Evolutionary conservation across 352 stramenopile genomes (phyloP), one percentile per base, ranked within the genome.

Genomic region (Globisporangium splendens): DNA sequence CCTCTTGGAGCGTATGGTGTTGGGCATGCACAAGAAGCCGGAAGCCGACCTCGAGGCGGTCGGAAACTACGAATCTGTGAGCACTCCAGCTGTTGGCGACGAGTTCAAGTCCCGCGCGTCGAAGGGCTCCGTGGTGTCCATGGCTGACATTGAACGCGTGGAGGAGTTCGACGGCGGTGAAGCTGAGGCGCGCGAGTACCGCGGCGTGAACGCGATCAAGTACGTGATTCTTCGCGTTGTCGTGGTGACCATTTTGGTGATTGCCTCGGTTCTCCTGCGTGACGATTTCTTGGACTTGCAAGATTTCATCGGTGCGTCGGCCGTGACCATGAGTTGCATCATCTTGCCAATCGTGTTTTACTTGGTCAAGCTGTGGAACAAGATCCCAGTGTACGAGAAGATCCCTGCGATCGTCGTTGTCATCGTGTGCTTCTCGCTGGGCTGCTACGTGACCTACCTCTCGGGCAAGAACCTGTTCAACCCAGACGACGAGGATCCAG

Each of bases 231-330:
- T 72, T 8, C 56, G 65, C 22, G 56, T 63, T 42, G 35, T 51
- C 18, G 50, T 72, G 12, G 56, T 72, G 0, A 42, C 38, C 20
- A 7, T 71, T 6, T 51, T 68, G 11, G 51, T 71, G 13, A 28
- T 63, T 12, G 46, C 65, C 12, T 61, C 65, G 14, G 49, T 70
- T 11, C n/a, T 63, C 21, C 50, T 66, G 35, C 15, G 50, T 3
- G 35, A 72, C 47, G 46, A 63, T 15, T 67, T 72, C n/a, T 31
- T 46, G n/a, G 65, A 69, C 35, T 20, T 72, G 20, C 41, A 52
- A 3, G 65, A 72, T 39, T 72, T 72, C 43, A 56, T 70, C 18
- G 65, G 65, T 20, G 62, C 65, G 5, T 72, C 62, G 31, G 43
- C 62, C 35, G 66, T 66, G 17, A 46, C 62, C 12, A 35, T 68